A percentile compares a stretch with the other conserved stretches of the same genome.
Conservation (phyloP, 2,329 filamentous ascomycete genomes). For the Fusarium sp. region DNA sequence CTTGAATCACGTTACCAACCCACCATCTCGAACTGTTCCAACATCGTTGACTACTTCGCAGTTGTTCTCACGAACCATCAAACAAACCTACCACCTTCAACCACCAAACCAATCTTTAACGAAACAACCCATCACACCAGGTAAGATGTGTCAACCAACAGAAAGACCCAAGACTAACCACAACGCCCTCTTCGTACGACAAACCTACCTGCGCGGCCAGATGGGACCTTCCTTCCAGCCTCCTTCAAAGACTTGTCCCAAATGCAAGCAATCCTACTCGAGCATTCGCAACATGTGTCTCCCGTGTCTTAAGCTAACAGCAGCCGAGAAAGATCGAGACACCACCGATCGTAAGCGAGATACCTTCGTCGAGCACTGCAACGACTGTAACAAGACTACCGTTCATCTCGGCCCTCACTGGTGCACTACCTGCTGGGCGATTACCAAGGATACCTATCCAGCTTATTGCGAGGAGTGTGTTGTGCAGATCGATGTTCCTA, state of each 20-base stretch:
- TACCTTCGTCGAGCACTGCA: slow-evolving; percentile 9
- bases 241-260: not conserved
- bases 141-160: slow-evolving; percentile 2
- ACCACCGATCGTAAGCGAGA: not conserved
- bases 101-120: too few species aligned
- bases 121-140: not conserved
- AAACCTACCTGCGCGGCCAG: slow-evolving; percentile 18
- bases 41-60: not conserved
- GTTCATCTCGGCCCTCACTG: slow-evolving; percentile 38
- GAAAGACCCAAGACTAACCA: not conserved
- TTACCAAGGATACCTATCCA: not conserved
- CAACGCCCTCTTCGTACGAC: slow-evolving; percentile 1
- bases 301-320: not conserved
- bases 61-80: not conserved
- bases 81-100: not conserved
- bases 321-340: not conserved
- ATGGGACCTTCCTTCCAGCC: slow-evolving; percentile 21
- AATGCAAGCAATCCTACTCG: not conserved
- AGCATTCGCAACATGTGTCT: slow-evolving; percentile 13
- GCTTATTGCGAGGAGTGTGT: slow-evolving; percentile 31
- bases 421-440: slow-evolving; percentile 29
- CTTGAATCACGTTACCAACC: not conserved
- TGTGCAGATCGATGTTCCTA: slow-evolving; percentile 5
- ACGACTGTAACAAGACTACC: slow-evolving; percentile 4
- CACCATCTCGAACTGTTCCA: not conserved